Evolutionary conservation across 192 early-diverging fungal species (phyloP), one percentile per base, ranked within the genome.

Genomic region (Coemansia sp.): DNA sequence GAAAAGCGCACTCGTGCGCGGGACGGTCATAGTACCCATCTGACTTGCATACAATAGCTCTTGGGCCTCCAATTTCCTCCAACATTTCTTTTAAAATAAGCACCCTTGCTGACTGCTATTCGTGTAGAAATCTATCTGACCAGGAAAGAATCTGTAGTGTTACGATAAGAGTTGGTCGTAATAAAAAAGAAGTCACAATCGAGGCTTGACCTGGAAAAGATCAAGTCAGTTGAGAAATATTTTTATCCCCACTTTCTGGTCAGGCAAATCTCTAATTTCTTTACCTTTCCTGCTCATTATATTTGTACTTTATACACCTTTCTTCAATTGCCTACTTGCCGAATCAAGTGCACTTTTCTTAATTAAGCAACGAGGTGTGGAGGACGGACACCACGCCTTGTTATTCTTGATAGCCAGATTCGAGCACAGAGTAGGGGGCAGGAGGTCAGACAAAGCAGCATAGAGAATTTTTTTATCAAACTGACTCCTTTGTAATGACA

Each of bases 11-110:
- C 29, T 53, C 16, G 4, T 34, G 55, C 55, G 28, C 26, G 37
- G 72, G 78, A 75, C 63, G 72, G 59, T 25, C 78, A 75, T 81
- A 81, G 78, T 81, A 75, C 70, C 73, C 66, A 33, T n/a, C n/a
- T n/a, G n/a, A n/a, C n/a, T n/a, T n/a, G n/a, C n/a, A n/a, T n/a
- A n/a, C 67, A 59, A 46, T 81, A 56, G 64, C 63, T 13, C 52
- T 16, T 53, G 64, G 74, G 70, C 79, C 79, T 81, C 79, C 79
- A 75, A 64, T 70, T 66, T 31, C 67, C 70, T 76, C 79, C 70
- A 52, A 75, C 73, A 75, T 18, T 33, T n/a, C n/a, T n/a, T n/a
- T n/a, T n/a, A 48, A 16, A 48, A 48, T 10, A 20, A 35, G 5
- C 34, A 35, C 34, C 34, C 34, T 10, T 7, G 34, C n/a, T n/a